Conservation (phyloP, 305 asterid species). For the Fraxinus dipetala region DNA sequence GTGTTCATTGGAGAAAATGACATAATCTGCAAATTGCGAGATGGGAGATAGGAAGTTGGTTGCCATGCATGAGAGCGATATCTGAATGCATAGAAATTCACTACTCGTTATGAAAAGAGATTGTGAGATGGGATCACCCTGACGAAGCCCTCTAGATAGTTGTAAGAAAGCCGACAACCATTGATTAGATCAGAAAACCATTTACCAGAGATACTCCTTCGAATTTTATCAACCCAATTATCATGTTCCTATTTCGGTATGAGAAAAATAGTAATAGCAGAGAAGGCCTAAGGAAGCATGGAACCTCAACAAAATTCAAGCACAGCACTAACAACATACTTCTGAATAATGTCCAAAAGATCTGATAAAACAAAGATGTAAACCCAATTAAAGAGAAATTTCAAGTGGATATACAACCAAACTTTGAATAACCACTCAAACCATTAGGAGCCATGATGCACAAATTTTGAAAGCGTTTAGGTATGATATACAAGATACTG, state of each 20-base stretch:
- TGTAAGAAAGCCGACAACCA: background rate
- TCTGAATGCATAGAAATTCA: background rate
- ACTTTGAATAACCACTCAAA: background rate
- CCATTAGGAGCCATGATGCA: background rate
- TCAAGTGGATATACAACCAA: background rate
- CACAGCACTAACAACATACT: too few species aligned
- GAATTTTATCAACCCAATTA: background rate
- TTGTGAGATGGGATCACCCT: background rate
- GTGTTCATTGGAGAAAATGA: too few species aligned
- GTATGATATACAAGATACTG: background rate
- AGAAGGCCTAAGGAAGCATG: too few species aligned
- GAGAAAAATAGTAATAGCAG: too few species aligned
- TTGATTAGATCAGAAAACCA: background rate
- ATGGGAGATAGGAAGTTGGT: background rate
- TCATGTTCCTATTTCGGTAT: too few species aligned
- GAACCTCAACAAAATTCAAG: too few species aligned
- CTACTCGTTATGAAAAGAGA: background rate
- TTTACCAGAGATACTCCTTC: background rate
- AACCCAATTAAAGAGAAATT: background rate
- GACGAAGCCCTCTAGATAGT: background rate
- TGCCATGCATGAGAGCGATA: background rate
- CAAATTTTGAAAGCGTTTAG: background rate
- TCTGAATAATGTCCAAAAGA: background rate
- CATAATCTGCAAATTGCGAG: background rate
- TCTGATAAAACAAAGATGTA: background rate